Evolutionary conservation across 768 basidiomycete genomes (phyloP), one percentile per base, ranked within the genome.

Genomic region (Phanerochaete carnosa): DNA sequence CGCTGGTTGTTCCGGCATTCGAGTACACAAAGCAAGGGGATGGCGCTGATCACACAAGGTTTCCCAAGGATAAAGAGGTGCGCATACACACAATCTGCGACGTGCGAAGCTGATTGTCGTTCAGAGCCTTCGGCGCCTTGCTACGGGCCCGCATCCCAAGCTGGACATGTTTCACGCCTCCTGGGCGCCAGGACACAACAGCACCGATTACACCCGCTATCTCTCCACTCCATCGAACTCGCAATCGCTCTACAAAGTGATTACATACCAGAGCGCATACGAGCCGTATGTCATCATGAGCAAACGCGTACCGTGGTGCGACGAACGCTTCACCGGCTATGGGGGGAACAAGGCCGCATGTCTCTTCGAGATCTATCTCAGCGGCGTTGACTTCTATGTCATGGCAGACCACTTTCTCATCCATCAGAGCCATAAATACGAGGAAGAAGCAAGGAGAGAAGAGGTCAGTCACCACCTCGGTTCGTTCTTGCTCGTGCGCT

Each of bases 321-420:
- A 95, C 66, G 92, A 94, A 70, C 83, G 92, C 33, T 95, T 95
- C 68, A 81, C 94, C 49, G 94, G 94, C 1, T 95, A 95, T 70
- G 94, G 94, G 3, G 92, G 87, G 1, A 95, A 95, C 78, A 95
- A 95, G 72, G 94, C 94, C 1, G 93, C 94, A 11, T 95, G 94
- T 69, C 79, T 94, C 37, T 94, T 89, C 69, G 94, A 94, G 71
- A 91, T 95, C 84, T 93, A 92, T 74, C 77, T 95, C 7, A 87
- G 91, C 13, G 94, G 94, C 2, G 82, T 94, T 39, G 86, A 86
- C 25, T 94, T 86, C 73, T 92, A 88, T 69, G 90, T 95, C 28
- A 81, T 95, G 13, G 78, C 88, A 12, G 92, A 95, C 71, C 92
- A 95, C 72, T 95, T 95, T 68, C 77, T 95, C 62, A 85, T 94